phyloP scores from a whole-genome alignment of 106 monocot genomes.

The Alisma plantagoaquatica region DNA sequence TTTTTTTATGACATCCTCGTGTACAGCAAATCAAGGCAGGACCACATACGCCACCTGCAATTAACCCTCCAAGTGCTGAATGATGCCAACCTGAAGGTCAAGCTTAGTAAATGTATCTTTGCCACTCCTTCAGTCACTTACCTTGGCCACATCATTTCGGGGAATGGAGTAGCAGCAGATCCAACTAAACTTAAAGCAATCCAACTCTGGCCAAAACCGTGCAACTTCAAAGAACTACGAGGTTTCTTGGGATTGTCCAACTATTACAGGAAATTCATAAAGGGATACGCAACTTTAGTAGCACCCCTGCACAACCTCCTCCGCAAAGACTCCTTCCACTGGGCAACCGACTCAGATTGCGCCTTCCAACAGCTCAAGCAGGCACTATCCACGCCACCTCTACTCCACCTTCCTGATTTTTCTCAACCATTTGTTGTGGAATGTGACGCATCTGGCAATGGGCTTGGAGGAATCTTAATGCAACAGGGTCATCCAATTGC shows the following conservation, averaged over 20 bases:
- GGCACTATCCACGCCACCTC: not conserved
- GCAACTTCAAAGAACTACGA: not conserved
- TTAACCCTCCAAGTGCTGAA: not conserved
- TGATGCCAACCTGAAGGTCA: not conserved
- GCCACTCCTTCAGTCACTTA: not conserved
- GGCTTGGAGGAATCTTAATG: conserved; percentile 2
- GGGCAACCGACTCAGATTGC: not conserved
- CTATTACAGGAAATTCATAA: not conserved
- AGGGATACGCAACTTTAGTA: not conserved
- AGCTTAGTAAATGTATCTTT: not conserved
- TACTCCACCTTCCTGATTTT: not conserved
- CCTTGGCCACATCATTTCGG: not conserved
- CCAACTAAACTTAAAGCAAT: not conserved
- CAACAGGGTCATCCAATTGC: not conserved
- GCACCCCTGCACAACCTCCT: not conserved
- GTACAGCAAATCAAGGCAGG: too few relatives aligned
- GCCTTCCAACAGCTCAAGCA: not conserved
- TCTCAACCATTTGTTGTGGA: not conserved
- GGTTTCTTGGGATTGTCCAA: not conserved
- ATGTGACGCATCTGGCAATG: conserved; percentile 3
- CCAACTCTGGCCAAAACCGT: not conserved
- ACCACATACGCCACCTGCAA: not conserved
- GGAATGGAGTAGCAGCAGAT: not conserved
- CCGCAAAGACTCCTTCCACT: not conserved
- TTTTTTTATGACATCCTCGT: conserved; percentile 7